Percentiles rank a stretch among this genome's conserved stretches.
These are phyloP conservation scores for Fusarium nanum DNA, from an alignment of 2,329 filamentous ascomycete species.

Conservation along the genomic window DNA sequence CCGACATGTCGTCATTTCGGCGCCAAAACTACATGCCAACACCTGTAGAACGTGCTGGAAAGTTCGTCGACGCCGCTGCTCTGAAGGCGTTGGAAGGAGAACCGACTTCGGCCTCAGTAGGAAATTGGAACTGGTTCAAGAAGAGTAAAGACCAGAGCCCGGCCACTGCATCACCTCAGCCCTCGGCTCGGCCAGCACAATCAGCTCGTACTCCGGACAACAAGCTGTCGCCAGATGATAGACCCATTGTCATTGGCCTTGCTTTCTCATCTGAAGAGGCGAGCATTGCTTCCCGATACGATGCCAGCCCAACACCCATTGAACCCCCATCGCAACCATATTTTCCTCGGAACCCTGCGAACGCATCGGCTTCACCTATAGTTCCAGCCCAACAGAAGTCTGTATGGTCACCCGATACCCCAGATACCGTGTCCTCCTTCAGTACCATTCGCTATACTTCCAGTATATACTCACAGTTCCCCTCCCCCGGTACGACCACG, in stretches of 20 bases:
- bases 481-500: slow-evolving; percentile 50
- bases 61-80: slow-evolving; percentile 69
- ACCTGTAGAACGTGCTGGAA: slow-evolving; percentile 51
- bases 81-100: slow-evolving; percentile 69
- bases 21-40: slow-evolving; percentile 55
- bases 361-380: slow-evolving; percentile 28
- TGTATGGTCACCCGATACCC: slow-evolving; percentile 72
- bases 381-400: slow-evolving; percentile 55
- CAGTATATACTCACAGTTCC: slow-evolving; percentile 71
- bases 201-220: slow-evolving; percentile 46
- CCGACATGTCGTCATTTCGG: slow-evolving; percentile 70
- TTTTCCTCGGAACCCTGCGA: slow-evolving; percentile 13
- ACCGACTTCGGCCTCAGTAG: slow-evolving; percentile 64
- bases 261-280: slow-evolving; percentile 65
- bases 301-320: slow-evolving; percentile 52
- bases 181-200: slow-evolving; percentile 40
- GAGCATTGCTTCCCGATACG: slow-evolving; percentile 56
- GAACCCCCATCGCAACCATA: slow-evolving; percentile 24
- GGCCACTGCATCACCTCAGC: slow-evolving; percentile 44
- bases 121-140: slow-evolving; percentile 68
- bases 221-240: slow-evolving; percentile 74
- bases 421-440: slow-evolving; percentile 60
- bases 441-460: slow-evolving; percentile 60
- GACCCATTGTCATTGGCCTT: slow-evolving; percentile 80
- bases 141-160: slow-evolving; percentile 52